Percentiles rank a stretch among this genome's conserved stretches.
Evolutionary conservation across 352 stramenopile species (phyloP).

Genomic region (Peronospora farinosa): DNA sequence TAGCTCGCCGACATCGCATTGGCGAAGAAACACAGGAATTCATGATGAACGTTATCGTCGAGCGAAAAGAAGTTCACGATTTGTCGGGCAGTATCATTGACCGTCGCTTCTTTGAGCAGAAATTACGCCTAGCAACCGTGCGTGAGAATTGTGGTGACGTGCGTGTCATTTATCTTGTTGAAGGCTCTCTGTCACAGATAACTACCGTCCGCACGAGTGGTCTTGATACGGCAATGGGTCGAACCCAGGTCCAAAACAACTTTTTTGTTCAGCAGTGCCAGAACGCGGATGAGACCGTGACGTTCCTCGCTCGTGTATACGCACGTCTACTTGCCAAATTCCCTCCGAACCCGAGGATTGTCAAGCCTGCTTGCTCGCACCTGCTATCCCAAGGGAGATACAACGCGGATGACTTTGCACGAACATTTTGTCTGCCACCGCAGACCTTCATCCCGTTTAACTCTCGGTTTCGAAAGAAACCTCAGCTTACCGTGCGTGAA

Average conservation of each 20-base stretch:
- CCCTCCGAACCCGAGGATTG: slow-evolving; percentile 13
- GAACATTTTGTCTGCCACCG: slow-evolving; percentile 42
- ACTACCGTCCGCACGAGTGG: slow-evolving; percentile 54
- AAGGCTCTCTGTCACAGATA: slow-evolving; percentile 70
- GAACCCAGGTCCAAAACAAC: slow-evolving; percentile 75
- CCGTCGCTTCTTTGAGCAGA: slow-evolving; percentile 74
- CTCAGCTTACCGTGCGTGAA: slow-evolving; percentile 59
- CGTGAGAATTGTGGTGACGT: slow-evolving; percentile 50
- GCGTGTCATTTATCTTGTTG: slow-evolving; percentile 80
- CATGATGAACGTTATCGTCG: slow-evolving; percentile 78
- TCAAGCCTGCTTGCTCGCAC: slow-evolving; percentile 7
- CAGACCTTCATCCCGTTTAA: slow-evolving; percentile 62
- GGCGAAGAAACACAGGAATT: slow-evolving; percentile 42
- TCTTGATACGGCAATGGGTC: slow-evolving; percentile 66
- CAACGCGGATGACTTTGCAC: slow-evolving; percentile 16
- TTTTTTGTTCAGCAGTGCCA: slow-evolving; percentile 79
- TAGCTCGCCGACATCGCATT: slow-evolving; percentile 47
- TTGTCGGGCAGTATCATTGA: slow-evolving; percentile 82
- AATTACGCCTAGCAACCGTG: slow-evolving; percentile 47
- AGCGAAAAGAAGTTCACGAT: slow-evolving; percentile 77
- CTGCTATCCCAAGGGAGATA: slow-evolving; percentile 11
- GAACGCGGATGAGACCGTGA: slow-evolving; percentile 71
- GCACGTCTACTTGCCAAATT: slow-evolving; percentile 55
- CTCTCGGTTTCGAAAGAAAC: slow-evolving; percentile 67
- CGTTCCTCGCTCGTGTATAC: slow-evolving; percentile 64